These are phyloP conservation scores for Quercus agrifolia DNA, from an alignment of 306 rosid species.

Conservation along the genomic window DNA sequence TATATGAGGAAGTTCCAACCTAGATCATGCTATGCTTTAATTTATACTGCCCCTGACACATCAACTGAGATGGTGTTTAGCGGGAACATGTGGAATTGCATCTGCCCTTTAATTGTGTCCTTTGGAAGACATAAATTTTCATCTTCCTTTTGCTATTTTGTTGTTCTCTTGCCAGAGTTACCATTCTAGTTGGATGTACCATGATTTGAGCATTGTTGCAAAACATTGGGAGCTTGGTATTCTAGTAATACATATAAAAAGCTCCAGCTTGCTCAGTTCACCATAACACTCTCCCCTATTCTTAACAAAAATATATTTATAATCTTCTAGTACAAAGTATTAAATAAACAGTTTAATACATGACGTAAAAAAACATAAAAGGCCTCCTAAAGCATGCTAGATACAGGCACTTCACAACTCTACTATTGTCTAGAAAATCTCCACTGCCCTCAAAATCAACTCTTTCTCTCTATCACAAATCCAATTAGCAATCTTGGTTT, in stretches of 20 bases:
- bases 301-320: background rate
- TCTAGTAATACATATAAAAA: conserved; percentile 15
- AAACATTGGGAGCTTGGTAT: too few relatives aligned
- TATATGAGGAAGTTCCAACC: too few relatives aligned
- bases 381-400: conserved; percentile 21
- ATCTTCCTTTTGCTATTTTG: too few relatives aligned
- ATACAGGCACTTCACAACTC: conserved; percentile 26
- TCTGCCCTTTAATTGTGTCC: too few relatives aligned
- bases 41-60: too few relatives aligned
- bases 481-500: background rate
- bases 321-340: background rate
- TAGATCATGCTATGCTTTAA: too few relatives aligned
- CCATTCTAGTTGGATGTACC: too few relatives aligned
- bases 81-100: too few relatives aligned
- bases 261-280: conserved; percentile 32
- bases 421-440: conserved; percentile 35
- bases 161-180: too few relatives aligned
- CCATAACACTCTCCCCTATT: conserved; percentile 12
- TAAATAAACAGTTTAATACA: background rate
- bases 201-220: too few relatives aligned
- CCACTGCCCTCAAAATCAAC: conserved; percentile 1
- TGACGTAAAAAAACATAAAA: background rate
- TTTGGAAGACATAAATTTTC: too few relatives aligned
- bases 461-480: conserved; percentile 12
- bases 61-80: too few relatives aligned